Percentiles rank a stretch among this genome's conserved stretches.
These are phyloP conservation scores for Xylaria sp. DNA, from an alignment of 2,329 filamentous ascomycete genomes.

Conservation along the genomic window DNA sequence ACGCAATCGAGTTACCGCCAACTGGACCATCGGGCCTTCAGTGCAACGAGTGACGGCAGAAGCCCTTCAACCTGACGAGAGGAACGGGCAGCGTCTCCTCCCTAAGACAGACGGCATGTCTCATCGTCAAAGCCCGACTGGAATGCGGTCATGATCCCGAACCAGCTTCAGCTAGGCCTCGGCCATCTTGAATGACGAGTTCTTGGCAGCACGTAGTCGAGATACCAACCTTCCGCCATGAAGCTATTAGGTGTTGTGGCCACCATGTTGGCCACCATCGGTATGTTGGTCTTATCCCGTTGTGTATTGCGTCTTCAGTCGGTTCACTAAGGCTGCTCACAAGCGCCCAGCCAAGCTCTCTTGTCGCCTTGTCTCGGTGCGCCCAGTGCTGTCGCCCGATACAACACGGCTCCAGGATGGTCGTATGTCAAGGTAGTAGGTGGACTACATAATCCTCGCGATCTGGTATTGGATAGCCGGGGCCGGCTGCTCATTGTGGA, in stretches of 20 bases:
- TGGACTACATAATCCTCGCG: constrained; percentile 41
- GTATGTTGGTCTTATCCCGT: constrained; percentile 15
- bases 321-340: constrained; percentile 12
- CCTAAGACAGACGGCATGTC: constrained; percentile 4
- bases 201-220: background rate
- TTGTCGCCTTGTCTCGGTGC: constrained; percentile 37
- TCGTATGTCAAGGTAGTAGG: constrained; percentile 42
- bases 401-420: constrained; percentile 41
- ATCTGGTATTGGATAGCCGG: constrained; percentile 39
- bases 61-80: too few species aligned
- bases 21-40: background rate
- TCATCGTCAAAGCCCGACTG: background rate
- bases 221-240: background rate
- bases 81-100: background rate
- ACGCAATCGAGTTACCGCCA: background rate
- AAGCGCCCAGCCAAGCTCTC: constrained; percentile 15
- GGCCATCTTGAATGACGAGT: background rate
- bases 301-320: background rate
- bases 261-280: background rate
- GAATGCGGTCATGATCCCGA: constrained; percentile 12
- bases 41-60: constrained; percentile 1
- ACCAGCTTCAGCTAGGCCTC: background rate
- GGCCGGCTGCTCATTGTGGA: constrained; percentile 46
- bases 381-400: constrained; percentile 32
- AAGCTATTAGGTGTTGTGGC: constrained; percentile 1